These are phyloP conservation scores for Hysterangium stoloniferum DNA, from an alignment of 768 basidiomycete genomes.

Conservation along the genomic window DNA sequence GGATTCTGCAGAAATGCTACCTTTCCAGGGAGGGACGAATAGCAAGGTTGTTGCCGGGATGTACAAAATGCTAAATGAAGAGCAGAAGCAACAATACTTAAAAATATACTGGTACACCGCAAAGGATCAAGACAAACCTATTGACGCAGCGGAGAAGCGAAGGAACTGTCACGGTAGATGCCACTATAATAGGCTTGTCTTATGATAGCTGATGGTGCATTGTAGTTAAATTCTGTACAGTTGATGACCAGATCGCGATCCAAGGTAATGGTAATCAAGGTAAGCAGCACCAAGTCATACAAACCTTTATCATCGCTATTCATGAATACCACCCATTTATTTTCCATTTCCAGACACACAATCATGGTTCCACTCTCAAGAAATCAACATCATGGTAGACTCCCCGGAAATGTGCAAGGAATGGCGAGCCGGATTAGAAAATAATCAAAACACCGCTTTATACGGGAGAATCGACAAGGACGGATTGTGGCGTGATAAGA, in stretches of 20 bases:
- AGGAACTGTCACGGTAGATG: conserved; percentile 57
- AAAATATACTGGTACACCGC: conserved; percentile 54
- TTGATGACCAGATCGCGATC: conserved; percentile 59
- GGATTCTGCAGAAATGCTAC: conserved; percentile 50
- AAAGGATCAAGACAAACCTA: conserved; percentile 56
- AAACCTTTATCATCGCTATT: background rate
- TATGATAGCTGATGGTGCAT: background rate
- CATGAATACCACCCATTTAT: conserved; percentile 10
- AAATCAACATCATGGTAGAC: conserved; percentile 61
- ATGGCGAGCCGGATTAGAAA: conserved; percentile 45
- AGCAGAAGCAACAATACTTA: conserved; percentile 38
- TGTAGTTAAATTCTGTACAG: conserved; percentile 55
- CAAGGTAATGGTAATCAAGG: conserved; percentile 66
- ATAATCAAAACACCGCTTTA: conserved; percentile 48
- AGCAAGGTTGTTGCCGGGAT: conserved; percentile 56
- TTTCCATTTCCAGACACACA: conserved; percentile 42
- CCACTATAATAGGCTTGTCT: background rate
- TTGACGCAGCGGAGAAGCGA: conserved; percentile 58
- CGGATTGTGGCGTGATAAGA: conserved; percentile 48
- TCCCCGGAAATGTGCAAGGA: conserved; percentile 42
- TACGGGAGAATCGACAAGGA: conserved; percentile 43
- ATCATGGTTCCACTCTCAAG: conserved; percentile 66
- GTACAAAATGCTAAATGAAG: conserved; percentile 41
- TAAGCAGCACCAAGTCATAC: too few relatives aligned
- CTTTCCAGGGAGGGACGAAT: conserved; percentile 66